phyloP scores from a whole-genome alignment of 805 yeast genomes.

The Gaillardinia entomophila region DNA sequence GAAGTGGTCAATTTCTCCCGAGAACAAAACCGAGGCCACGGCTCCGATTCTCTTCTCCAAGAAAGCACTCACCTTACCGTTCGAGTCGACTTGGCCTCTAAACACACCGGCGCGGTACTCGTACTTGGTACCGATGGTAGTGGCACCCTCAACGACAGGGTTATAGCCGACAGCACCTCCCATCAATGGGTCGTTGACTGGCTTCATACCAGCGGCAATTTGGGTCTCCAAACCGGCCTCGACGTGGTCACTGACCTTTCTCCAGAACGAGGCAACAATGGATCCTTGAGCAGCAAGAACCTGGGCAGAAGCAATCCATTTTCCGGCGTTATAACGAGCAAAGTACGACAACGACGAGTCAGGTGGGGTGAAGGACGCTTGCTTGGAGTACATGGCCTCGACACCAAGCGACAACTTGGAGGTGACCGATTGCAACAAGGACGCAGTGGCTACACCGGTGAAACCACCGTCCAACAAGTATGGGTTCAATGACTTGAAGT shows the following conservation, averaged over 20 bases:
- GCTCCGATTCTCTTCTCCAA: conserved; percentile 93
- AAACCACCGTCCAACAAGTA: conserved; percentile 67
- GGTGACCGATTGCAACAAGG: conserved; percentile 84
- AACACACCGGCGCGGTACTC: conserved; percentile 95
- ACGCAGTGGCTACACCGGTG: conserved; percentile 89
- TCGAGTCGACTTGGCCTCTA: conserved; percentile 90
- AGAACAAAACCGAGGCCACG: conserved; percentile 79
- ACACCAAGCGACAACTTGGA: conserved; percentile 82
- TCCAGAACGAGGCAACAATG: conserved; percentile 84
- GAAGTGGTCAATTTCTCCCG: conserved; percentile 89
- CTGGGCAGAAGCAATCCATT: conserved; percentile 94
- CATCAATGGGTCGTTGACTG: conserved; percentile 68
- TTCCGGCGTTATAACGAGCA: conserved; percentile 81
- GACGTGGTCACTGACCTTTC: conserved; percentile 85
- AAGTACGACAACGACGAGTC: conserved; percentile 88
- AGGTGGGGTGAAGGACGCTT: conserved; percentile 62
- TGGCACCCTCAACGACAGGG: conserved; percentile 82
- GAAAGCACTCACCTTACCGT: conserved; percentile 86
- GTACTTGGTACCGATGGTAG: conserved; percentile 94
- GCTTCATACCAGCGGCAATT: conserved; percentile 68
- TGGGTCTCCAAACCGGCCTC: conserved; percentile 93
- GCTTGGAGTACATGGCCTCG: conserved; percentile 85
- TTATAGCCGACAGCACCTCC: conserved; percentile 78
- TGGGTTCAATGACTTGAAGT: conserved; percentile 90
- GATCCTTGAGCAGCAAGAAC: conserved; percentile 84